Conservation (phyloP, 2,329 filamentous ascomycete species). For the Sclerotinia borealis region DNA sequence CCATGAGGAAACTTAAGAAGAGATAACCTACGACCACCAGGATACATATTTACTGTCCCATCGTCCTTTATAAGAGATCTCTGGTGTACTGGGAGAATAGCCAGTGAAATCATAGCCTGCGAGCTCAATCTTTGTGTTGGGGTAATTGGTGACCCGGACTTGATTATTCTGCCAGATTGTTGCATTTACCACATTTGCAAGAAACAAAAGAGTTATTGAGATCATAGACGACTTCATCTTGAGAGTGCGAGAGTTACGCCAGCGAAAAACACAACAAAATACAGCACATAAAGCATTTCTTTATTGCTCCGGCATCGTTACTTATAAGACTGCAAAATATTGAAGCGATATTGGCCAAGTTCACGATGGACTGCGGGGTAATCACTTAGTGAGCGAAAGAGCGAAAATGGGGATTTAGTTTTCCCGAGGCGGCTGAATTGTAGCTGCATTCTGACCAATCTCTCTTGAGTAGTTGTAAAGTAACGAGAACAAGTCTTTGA, state of each 20-base stretch:
- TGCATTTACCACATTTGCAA: slow-evolving; percentile 15
- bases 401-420: background rate
- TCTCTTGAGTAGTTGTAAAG: background rate
- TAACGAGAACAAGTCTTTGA: background rate
- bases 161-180: slow-evolving; percentile 33
- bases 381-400: background rate
- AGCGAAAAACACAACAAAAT: background rate
- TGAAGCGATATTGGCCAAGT: background rate
- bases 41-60: slow-evolving; percentile 57
- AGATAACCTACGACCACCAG: slow-evolving; percentile 49
- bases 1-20: background rate
- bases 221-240: slow-evolving; percentile 17
- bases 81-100: slow-evolving; percentile 45
- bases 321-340: background rate
- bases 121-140: slow-evolving; percentile 36
- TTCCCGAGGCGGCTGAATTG: slow-evolving; percentile 10
- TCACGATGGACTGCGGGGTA: slow-evolving; percentile 9
- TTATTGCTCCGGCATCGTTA: background rate
- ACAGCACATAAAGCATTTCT: background rate
- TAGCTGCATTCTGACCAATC: background rate
- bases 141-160: slow-evolving; percentile 37
- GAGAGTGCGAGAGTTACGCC: background rate
- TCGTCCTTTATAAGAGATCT: slow-evolving; percentile 55
- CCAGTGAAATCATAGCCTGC: slow-evolving; percentile 38
- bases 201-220: background rate